Conservation (phyloP, 345 rosid species). For the Hirschfeldia incana region DNA sequence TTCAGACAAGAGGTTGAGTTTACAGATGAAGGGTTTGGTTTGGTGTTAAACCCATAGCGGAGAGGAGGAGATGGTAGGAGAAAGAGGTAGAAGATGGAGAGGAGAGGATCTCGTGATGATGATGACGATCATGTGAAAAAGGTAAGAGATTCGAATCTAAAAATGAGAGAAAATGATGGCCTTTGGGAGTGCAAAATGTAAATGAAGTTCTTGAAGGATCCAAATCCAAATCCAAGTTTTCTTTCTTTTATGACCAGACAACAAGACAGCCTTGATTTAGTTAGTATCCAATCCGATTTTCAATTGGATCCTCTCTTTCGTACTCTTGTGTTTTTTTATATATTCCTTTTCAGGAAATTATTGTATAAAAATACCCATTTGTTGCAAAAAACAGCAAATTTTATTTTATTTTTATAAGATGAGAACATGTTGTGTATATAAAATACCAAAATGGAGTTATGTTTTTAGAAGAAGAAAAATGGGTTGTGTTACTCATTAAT, state of each 20-base stretch:
- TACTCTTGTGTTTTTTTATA: not conserved
- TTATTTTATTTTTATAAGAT: not conserved
- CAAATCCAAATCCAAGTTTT: not conserved
- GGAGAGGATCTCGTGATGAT: slow-evolving; percentile 29
- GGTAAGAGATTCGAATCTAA: slow-evolving; percentile 22
- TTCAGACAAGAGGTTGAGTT: not conserved
- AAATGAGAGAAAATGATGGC: not conserved
- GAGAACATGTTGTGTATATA: not conserved
- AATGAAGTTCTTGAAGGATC: slow-evolving; percentile 13
- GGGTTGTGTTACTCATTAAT: not conserved
- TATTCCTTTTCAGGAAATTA: not conserved
- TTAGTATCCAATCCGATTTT: slow-evolving; percentile 18
- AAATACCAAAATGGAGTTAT: not conserved
- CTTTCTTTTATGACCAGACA: not conserved
- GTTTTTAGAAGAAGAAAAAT: not conserved
- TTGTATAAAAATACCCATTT: not conserved
- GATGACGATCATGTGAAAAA: not conserved
- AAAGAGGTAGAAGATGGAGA: slow-evolving; percentile 19
- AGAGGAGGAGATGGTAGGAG: not conserved
- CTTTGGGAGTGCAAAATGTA: slow-evolving; percentile 5
- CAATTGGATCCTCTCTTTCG: slow-evolving; percentile 16
- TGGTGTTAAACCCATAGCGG: not conserved
- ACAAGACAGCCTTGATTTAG: slow-evolving; percentile 12
- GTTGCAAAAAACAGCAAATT: not conserved
- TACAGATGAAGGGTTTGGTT: not conserved